Conservation (phyloP, 2,329 filamentous ascomycete species). For the Neonectria magnoliae region DNA sequence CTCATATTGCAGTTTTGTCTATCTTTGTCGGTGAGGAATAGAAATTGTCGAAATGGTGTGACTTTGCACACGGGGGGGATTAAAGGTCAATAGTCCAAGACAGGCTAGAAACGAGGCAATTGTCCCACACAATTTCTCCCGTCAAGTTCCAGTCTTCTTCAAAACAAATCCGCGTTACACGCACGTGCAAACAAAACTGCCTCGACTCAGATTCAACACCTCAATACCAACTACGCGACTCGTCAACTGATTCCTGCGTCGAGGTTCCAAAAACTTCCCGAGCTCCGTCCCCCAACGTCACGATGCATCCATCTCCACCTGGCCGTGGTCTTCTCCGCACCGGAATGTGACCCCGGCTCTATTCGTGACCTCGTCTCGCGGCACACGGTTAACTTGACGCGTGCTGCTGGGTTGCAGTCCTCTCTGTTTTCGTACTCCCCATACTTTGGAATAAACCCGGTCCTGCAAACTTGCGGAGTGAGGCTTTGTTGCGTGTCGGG, state of each 20-base stretch:
- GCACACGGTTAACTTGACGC: neutral
- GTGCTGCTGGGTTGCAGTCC: neutral
- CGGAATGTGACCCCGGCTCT: neutral
- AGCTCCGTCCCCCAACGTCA: conserved; percentile 4
- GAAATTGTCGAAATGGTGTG: neutral
- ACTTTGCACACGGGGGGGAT: neutral
- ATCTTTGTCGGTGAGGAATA: neutral
- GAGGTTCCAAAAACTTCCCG: conserved; percentile 5
- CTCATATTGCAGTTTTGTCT: conserved; percentile 7
- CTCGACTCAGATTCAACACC: conserved; percentile 3
- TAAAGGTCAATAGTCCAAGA: neutral
- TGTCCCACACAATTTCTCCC: neutral
- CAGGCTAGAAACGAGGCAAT: neutral
- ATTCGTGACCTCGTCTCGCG: conserved; percentile 3
- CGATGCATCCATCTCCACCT: neutral
- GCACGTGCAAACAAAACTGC: conserved; percentile 4
- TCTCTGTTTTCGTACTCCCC: neutral
- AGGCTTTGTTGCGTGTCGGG: neutral
- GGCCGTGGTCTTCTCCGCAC: neutral
- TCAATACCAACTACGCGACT: neutral
- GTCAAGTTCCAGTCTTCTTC: neutral
- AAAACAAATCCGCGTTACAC: neutral
- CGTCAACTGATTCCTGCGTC: conserved; percentile 8
- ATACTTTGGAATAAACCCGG: neutral
- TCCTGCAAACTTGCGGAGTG: neutral